Evolutionary conservation across 495 filamentous ascomycete genomes (phyloP).

Genomic region (Neurospora pannonica): DNA sequence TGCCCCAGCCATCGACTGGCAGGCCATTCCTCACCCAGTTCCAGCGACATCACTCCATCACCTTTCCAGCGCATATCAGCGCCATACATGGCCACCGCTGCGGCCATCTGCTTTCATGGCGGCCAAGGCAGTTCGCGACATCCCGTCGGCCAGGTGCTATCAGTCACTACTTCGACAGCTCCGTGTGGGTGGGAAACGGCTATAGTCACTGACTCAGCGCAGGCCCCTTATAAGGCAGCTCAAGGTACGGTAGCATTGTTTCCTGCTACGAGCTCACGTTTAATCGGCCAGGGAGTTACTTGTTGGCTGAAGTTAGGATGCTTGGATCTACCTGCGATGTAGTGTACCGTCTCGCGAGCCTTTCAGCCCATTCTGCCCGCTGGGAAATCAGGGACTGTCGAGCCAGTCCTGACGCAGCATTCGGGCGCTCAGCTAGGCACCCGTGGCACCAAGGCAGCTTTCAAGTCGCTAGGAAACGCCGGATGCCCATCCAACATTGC

Average conservation of each 20-base stretch:
- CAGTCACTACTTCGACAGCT: background rate
- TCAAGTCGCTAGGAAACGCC: background rate
- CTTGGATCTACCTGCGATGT: background rate
- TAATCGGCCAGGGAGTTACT: background rate
- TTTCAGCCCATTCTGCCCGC: conserved; percentile 5
- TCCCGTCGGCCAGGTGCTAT: background rate
- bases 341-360: background rate
- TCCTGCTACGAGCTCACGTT: background rate
- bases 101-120: background rate
- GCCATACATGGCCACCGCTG: background rate
- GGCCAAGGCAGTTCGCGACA: background rate
- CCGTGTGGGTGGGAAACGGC: background rate
- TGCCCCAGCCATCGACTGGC: background rate
- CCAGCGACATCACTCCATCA: background rate
- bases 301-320: background rate
- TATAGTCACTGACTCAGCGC: background rate
- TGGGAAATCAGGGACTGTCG: background rate
- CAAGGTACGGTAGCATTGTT: background rate
- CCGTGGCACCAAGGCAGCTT: background rate
- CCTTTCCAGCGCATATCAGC: background rate
- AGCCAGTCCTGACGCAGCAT: conserved; percentile 1
- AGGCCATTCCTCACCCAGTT: background rate
- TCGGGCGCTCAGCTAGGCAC: background rate
- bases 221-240: background rate
- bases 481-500: background rate